Evolutionary conservation across 257 asterid genomes (phyloP).

Genomic region (Ilex aquifolium): DNA sequence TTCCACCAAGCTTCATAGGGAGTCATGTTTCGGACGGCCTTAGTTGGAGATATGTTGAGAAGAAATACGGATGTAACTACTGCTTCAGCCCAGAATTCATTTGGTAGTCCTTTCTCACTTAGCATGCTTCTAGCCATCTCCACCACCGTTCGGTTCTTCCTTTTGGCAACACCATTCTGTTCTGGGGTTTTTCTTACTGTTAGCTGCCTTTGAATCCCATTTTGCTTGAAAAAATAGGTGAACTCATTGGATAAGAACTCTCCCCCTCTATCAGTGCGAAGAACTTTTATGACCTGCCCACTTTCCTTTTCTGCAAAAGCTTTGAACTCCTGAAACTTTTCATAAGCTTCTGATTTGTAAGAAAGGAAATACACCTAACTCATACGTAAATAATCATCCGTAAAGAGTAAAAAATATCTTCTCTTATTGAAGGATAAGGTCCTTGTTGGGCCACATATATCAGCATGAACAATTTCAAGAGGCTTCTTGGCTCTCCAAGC

Average conservation of each 20-base stretch:
- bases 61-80: neutral
- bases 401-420: no score
- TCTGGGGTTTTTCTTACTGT: neutral
- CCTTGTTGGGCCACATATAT: constrained; percentile 1
- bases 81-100: neutral
- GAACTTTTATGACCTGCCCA: neutral
- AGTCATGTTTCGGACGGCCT: neutral
- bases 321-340: neutral
- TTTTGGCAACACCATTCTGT: neutral
- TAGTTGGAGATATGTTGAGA: neutral
- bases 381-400: no score
- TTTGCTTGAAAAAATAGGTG: neutral
- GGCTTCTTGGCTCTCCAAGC: no score
- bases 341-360: neutral
- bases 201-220: neutral
- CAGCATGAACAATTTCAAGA: neutral
- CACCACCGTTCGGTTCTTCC: neutral
- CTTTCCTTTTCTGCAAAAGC: neutral
- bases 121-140: constrained; percentile 6
- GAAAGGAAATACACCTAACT: neutral
- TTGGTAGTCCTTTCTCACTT: neutral
- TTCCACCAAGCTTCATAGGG: neutral
- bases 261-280: neutral
- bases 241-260: neutral
- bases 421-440: neutral